Evolutionary conservation across 352 stramenopile genomes (phyloP).

Genomic region (Phytophthora meadii): DNA sequence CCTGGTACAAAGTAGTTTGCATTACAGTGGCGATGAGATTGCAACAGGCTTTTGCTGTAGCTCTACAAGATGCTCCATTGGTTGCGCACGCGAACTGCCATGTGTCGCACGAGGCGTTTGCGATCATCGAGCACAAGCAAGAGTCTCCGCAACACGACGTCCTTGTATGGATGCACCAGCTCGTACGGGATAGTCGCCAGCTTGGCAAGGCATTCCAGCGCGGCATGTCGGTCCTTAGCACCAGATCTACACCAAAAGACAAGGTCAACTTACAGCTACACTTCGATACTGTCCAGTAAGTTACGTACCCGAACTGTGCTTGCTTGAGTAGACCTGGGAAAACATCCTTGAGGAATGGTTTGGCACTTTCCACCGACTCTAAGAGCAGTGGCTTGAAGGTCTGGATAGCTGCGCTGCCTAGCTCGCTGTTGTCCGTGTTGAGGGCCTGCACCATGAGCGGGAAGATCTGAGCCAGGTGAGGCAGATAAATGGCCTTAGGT

Average conservation of each 20-base stretch:
- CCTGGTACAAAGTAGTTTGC: slow-evolving; percentile 17
- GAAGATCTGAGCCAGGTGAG: slow-evolving; percentile 80
- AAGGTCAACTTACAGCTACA: slow-evolving; percentile 8
- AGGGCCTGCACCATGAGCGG: slow-evolving; percentile 86
- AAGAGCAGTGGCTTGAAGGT: slow-evolving; percentile 82
- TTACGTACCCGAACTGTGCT: slow-evolving; percentile 74
- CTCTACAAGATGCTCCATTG: slow-evolving; percentile 91
- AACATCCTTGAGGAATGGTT: slow-evolving; percentile 86
- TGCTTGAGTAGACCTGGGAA: slow-evolving; percentile 87
- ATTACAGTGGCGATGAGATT: slow-evolving; percentile 12
- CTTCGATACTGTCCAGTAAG: neutral
- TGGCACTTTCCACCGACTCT: slow-evolving; percentile 80
- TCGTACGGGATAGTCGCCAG: slow-evolving; percentile 86
- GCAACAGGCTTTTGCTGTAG: slow-evolving; percentile 15
- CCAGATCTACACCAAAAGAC: slow-evolving; percentile 41
- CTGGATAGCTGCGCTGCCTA: slow-evolving; percentile 79
- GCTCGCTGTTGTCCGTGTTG: slow-evolving; percentile 72
- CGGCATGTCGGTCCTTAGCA: slow-evolving; percentile 74
- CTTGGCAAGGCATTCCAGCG: slow-evolving; percentile 81
- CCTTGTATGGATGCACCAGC: slow-evolving; percentile 89
- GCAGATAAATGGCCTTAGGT: slow-evolving; percentile 80
- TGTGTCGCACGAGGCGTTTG: slow-evolving; percentile 89
- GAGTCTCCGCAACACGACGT: slow-evolving; percentile 79
- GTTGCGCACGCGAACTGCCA: slow-evolving; percentile 90
- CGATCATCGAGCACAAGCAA: slow-evolving; percentile 84